Evolutionary conservation across 2,329 filamentous ascomycete genomes (phyloP).

Genomic region (Cordyceps pruinosa): DNA sequence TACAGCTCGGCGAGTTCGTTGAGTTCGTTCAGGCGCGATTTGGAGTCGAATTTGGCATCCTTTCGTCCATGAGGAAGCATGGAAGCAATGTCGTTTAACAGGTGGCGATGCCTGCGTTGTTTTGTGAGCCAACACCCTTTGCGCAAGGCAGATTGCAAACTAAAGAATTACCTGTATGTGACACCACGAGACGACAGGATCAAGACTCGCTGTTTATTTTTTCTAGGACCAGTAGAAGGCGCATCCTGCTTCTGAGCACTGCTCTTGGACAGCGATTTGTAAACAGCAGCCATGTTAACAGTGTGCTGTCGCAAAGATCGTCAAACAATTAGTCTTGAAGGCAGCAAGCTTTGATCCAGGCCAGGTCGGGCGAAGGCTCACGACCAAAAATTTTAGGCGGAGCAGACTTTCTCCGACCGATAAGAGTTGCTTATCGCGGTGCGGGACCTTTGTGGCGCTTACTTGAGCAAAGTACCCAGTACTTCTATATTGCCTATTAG

Average conservation of each 20-base stretch:
- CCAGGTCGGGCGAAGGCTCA: not conserved
- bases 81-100: slow-evolving; percentile 80
- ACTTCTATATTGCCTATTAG: not conserved
- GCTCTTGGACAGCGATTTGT: slow-evolving; percentile 64
- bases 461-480: too few relatives aligned
- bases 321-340: not conserved
- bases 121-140: slow-evolving; percentile 9
- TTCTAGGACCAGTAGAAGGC: slow-evolving; percentile 44
- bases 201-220: slow-evolving; percentile 70
- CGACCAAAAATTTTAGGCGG: slow-evolving; percentile 25
- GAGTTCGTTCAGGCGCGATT: slow-evolving; percentile 76
- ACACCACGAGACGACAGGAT: slow-evolving; percentile 90
- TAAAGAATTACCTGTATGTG: slow-evolving; percentile 61
- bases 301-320: not conserved
- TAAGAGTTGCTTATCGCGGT: slow-evolving; percentile 26
- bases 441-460: not conserved
- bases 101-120: slow-evolving; percentile 70
- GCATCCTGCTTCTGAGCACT: slow-evolving; percentile 43
- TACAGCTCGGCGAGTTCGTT: slow-evolving; percentile 73
- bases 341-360: not conserved
- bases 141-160: not conserved
- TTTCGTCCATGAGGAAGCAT: slow-evolving; percentile 89
- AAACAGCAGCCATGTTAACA: slow-evolving; percentile 59
- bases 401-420: slow-evolving; percentile 23
- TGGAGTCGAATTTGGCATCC: slow-evolving; percentile 95